Conservation (phyloP, 2,329 filamentous ascomycete species). For the Alternaria rosae region DNA sequence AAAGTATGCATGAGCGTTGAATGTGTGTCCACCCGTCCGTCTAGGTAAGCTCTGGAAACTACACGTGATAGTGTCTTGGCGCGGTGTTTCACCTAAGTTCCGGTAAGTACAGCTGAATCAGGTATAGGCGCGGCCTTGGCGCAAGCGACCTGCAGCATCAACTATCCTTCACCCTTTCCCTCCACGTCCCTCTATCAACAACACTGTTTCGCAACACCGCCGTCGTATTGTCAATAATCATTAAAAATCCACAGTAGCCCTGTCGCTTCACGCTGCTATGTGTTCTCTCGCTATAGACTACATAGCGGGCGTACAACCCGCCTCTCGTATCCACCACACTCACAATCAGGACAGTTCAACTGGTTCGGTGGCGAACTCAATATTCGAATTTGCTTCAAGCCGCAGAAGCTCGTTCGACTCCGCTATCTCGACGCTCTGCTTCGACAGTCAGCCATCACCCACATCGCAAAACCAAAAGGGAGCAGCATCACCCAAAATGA, state of each 20-base stretch:
- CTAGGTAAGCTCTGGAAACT: not conserved
- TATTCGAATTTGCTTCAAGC: not conserved
- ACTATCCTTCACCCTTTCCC: not conserved
- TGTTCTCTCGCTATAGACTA: not conserved
- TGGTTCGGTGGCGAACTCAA: not conserved
- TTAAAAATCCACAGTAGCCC: not conserved
- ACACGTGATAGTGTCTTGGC: conserved; percentile 18
- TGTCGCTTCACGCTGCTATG: conserved; percentile 5
- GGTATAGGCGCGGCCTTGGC: conserved; percentile 11
- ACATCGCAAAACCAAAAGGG: not conserved
- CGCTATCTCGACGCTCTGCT: not conserved
- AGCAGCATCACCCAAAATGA: not conserved
- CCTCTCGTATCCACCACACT: not conserved
- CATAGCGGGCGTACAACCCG: not conserved
- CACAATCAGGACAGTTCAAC: not conserved
- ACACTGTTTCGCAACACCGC: not conserved
- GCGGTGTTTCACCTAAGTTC: conserved; percentile 9
- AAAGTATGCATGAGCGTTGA: not conserved
- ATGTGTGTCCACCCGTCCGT: not conserved
- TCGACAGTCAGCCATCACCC: not conserved
- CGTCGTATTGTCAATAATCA: not conserved
- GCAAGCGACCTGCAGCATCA: not conserved
- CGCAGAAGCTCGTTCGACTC: conserved; percentile 3
- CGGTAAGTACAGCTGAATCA: not conserved
- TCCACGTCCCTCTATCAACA: not conserved